phyloP scores from a whole-genome alignment of 306 rosid genomes.

The Notholithocarpus densiflorus region DNA sequence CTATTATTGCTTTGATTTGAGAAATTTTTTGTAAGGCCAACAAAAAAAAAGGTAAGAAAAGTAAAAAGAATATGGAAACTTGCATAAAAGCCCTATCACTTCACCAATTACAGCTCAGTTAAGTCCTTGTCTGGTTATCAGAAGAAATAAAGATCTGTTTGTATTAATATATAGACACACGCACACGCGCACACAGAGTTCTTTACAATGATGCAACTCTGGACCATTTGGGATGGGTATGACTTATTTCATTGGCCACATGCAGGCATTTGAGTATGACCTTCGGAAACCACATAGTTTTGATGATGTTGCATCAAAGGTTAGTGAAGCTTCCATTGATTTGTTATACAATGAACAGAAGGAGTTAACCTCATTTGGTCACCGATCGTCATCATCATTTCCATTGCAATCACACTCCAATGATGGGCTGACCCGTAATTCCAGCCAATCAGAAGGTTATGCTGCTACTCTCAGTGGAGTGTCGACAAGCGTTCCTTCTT shows the following conservation, averaged over 20 bases:
- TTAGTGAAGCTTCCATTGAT: slow-evolving; percentile 42
- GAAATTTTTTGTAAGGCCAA: not conserved
- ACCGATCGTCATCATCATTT: slow-evolving; percentile 50
- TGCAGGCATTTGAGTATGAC: slow-evolving; percentile 67
- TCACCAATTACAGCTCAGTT: not conserved
- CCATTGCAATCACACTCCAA: slow-evolving; percentile 37
- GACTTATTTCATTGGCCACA: slow-evolving; percentile 17
- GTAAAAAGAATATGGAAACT: not conserved
- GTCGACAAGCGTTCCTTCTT: slow-evolving; percentile 32
- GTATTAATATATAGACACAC: not conserved
- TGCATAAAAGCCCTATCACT: not conserved
- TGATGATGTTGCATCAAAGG: slow-evolving; percentile 37
- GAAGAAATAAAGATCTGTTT: not conserved
- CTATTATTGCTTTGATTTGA: slow-evolving; percentile 6
- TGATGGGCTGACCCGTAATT: slow-evolving; percentile 36
- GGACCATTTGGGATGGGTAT: not conserved
- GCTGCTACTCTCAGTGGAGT: slow-evolving; percentile 35
- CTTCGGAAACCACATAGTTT: slow-evolving; percentile 29
- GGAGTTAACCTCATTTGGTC: slow-evolving; percentile 46
- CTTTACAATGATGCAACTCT: not conserved
- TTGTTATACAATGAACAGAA: slow-evolving; percentile 42
- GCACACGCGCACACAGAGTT: not conserved
- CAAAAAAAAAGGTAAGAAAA: not conserved
- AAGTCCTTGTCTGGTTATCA: not conserved
- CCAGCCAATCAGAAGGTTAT: slow-evolving; percentile 40